Conservation (phyloP, 108 stramenopile species). For the Pelagomonas calceolata region DNA sequence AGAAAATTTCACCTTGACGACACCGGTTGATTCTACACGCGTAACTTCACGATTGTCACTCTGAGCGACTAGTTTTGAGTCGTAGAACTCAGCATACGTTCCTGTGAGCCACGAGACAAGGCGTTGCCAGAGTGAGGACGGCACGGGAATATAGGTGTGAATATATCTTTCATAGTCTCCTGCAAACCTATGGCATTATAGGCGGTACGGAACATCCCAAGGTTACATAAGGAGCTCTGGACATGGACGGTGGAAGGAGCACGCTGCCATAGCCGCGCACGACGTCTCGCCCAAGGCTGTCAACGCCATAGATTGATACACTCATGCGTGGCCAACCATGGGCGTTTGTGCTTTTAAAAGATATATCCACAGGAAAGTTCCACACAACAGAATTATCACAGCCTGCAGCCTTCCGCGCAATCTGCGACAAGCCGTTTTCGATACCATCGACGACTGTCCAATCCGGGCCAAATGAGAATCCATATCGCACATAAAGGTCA, state of each 20-base stretch:
- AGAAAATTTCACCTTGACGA: conserved; percentile 42
- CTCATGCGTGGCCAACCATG: conserved; percentile 74
- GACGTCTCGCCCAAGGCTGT: conserved; percentile 61
- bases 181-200: too few relatives aligned
- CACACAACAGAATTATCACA: conserved; percentile 49
- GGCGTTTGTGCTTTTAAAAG: conserved; percentile 65
- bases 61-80: conserved; percentile 41
- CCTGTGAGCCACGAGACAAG: conserved; percentile 50
- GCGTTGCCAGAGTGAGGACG: conserved; percentile 33
- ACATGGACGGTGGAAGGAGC: conserved; percentile 53
- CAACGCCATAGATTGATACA: conserved; percentile 55
- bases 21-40: conserved; percentile 33
- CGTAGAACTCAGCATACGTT: conserved; percentile 56
- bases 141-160: conserved; percentile 54
- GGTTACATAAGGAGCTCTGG: too few relatives aligned
- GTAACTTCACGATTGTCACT: conserved; percentile 44
- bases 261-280: conserved; percentile 63
- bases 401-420: conserved; percentile 17
- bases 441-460: conserved; percentile 63
- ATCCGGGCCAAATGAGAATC: conserved; percentile 58
- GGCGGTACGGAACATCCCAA: too few relatives aligned
- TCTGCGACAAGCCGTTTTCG: conserved; percentile 42
- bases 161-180: conserved; percentile 41
- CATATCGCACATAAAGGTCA: conserved; percentile 63
- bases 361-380: conserved; percentile 72